Percentiles rank a stretch among this genome's conserved stretches.
phyloP scores from a whole-genome alignment of 805 yeast genomes.

The Saturnispora hagleri region DNA sequence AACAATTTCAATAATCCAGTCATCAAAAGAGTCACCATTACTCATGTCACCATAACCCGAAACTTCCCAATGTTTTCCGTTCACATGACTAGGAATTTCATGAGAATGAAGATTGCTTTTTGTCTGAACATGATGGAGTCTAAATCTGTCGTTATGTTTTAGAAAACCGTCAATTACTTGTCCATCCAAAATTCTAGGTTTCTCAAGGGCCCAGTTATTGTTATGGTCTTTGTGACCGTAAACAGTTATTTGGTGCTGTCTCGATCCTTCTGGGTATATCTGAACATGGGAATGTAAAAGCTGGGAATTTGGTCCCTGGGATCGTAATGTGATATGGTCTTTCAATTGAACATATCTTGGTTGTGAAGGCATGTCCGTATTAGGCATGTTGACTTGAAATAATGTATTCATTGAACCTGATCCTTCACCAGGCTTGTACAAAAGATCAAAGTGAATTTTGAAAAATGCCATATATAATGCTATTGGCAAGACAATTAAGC shows the following conservation, averaged over 20 bases:
- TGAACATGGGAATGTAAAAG: constrained; percentile 83
- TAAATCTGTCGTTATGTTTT: constrained; percentile 49
- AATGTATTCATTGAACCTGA: constrained; percentile 85
- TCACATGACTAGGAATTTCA: constrained; percentile 52
- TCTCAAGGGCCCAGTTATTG: constrained; percentile 55
- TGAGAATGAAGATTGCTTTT: constrained; percentile 67
- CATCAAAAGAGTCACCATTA: constrained; percentile 63
- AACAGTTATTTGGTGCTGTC: constrained; percentile 92
- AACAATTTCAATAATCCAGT: constrained; percentile 66
- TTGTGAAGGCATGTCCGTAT: constrained; percentile 53
- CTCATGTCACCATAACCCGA: constrained; percentile 63
- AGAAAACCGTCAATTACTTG: constrained; percentile 25
- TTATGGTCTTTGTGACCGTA: constrained; percentile 88
- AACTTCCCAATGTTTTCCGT: constrained; percentile 44
- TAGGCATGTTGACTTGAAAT: constrained; percentile 77
- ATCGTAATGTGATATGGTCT: constrained; percentile 54
- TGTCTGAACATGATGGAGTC: constrained; percentile 56
- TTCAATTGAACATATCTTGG: constrained; percentile 60
- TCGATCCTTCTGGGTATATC: constrained; percentile 81
- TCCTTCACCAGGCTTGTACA: constrained; percentile 74
- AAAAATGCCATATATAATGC: constrained; percentile 55
- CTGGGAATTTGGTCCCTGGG: constrained; percentile 64
- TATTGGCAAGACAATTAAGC: constrained; percentile 57
- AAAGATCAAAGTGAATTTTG: constrained; percentile 66
- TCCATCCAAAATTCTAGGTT: constrained; percentile 25